phyloP scores from a whole-genome alignment of 768 basidiomycete species.

The Sporobolomyces pararoseus region DNA sequence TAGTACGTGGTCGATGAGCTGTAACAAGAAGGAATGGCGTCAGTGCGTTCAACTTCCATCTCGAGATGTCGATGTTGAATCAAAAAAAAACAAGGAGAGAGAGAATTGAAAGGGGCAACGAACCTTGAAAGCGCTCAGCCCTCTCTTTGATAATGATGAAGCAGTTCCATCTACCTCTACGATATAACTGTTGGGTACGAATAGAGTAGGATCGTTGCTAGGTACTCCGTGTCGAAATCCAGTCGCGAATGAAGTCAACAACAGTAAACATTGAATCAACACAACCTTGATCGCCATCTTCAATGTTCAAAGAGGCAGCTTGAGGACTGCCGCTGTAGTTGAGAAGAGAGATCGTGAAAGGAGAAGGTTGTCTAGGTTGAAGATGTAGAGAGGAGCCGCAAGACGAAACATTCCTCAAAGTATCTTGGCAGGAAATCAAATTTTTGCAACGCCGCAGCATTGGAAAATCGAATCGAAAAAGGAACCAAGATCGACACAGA shows the following conservation, averaged over 20 bases:
- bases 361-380: no score
- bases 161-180: conserved; percentile 20
- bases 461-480: no score
- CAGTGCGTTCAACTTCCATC: neutral
- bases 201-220: conserved; percentile 4
- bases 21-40: neutral
- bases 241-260: neutral
- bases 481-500: no score
- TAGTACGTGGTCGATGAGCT: conserved; percentile 33
- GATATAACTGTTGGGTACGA: conserved; percentile 19
- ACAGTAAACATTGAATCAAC: conserved; percentile 3
- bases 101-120: neutral
- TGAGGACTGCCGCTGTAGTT: neutral
- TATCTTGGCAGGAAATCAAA: no score
- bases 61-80: neutral
- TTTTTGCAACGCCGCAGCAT: no score
- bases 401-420: no score
- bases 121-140: conserved; percentile 16
- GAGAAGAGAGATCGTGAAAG: no score
- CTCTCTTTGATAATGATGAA: conserved; percentile 15
- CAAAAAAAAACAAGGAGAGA: neutral
- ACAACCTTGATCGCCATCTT: neutral
- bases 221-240: conserved; percentile 9
- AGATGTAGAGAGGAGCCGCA: no score
- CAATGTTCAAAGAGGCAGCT: neutral